Evolutionary conservation across 345 rosid genomes (phyloP).

Genomic region (Dovyalis caffra): DNA sequence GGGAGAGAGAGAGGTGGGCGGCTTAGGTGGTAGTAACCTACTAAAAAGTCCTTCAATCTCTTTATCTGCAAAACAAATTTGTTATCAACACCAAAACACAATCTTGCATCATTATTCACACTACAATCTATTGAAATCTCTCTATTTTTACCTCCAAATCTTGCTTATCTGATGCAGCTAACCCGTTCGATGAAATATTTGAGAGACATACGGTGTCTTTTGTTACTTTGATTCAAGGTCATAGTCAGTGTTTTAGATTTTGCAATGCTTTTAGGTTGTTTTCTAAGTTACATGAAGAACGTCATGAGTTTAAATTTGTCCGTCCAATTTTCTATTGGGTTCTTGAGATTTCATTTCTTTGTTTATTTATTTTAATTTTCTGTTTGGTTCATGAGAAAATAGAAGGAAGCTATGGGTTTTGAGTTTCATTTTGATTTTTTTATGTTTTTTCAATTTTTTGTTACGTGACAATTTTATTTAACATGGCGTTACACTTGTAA

Average conservation of each 20-base stretch:
- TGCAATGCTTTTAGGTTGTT: conserved; percentile 47
- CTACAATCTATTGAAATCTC: conserved; percentile 68
- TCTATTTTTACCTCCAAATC: conserved; percentile 64
- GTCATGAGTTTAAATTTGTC: conserved; percentile 85
- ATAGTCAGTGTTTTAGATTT: conserved; percentile 27
- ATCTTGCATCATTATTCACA: conserved; percentile 54
- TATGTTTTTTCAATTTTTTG: too few relatives aligned
- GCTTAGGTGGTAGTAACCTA: too few relatives aligned
- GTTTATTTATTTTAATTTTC: too few relatives aligned
- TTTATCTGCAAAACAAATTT: conserved; percentile 61
- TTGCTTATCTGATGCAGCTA: conserved; percentile 50
- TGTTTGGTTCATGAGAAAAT: too few relatives aligned
- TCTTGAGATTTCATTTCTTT: too few relatives aligned
- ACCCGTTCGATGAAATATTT: conserved; percentile 71
- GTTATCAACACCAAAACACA: conserved; percentile 56
- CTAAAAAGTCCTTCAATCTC: conserved; percentile 58
- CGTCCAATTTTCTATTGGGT: too few relatives aligned
- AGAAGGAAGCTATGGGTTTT: too few relatives aligned
- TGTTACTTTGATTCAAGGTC: conserved; percentile 60
- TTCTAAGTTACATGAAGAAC: conserved; percentile 55
- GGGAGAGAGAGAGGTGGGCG: too few relatives aligned
- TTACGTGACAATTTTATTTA: too few relatives aligned
- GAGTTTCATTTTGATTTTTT: too few relatives aligned
- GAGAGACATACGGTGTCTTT: conserved; percentile 57
- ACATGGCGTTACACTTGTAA: too few relatives aligned